phyloP scores from a whole-genome alignment of 2,329 filamentous ascomycete species.

The Cryphonectria carpinicola region DNA sequence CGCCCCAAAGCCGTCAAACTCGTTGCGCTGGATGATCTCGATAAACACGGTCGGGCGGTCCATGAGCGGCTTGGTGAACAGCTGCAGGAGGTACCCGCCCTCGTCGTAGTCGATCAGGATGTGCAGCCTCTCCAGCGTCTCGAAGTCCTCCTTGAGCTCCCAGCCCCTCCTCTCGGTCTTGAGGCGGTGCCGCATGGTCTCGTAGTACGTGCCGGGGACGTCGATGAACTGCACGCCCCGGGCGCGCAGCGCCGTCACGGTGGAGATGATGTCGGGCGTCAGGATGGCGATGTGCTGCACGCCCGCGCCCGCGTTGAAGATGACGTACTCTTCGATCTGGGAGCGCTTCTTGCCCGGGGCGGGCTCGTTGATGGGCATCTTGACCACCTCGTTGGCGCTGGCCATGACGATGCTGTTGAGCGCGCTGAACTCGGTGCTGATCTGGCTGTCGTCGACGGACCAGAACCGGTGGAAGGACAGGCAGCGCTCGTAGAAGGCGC shows the following conservation, averaged over 20 bases:
- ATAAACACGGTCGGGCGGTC: constrained; percentile 94
- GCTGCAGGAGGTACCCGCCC: constrained; percentile 77
- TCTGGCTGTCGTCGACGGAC: constrained; percentile 91
- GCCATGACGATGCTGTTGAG: constrained; percentile 91
- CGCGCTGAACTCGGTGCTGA: constrained; percentile 90
- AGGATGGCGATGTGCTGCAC: constrained; percentile 93
- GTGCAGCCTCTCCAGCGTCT: constrained; percentile 74
- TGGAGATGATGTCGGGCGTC: constrained; percentile 76
- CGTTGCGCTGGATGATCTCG: constrained; percentile 91
- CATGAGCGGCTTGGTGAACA: constrained; percentile 87
- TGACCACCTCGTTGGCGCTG: constrained; percentile 77
- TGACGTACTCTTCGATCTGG: constrained; percentile 92
- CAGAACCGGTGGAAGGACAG: constrained; percentile 97
- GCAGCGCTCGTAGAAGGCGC: constrained; percentile 79
- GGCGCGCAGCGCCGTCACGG: constrained; percentile 79
- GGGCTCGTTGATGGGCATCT: constrained; percentile 99
- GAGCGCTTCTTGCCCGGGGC: constrained; percentile 86
- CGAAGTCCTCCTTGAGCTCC: constrained; percentile 78
- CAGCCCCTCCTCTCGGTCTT: constrained; percentile 63
- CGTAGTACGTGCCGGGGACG: constrained; percentile 87
- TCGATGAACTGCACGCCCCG: constrained; percentile 91
- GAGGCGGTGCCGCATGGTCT: constrained; percentile 73
- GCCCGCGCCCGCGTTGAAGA: constrained; percentile 87
- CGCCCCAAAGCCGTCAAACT: constrained; percentile 90
- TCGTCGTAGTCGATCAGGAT: constrained; percentile 97